A percentile compares a stretch with the other conserved stretches of the same genome.
Evolutionary conservation across 768 basidiomycete species (phyloP).

Genomic region (Xerocomellus chrysenteron): DNA sequence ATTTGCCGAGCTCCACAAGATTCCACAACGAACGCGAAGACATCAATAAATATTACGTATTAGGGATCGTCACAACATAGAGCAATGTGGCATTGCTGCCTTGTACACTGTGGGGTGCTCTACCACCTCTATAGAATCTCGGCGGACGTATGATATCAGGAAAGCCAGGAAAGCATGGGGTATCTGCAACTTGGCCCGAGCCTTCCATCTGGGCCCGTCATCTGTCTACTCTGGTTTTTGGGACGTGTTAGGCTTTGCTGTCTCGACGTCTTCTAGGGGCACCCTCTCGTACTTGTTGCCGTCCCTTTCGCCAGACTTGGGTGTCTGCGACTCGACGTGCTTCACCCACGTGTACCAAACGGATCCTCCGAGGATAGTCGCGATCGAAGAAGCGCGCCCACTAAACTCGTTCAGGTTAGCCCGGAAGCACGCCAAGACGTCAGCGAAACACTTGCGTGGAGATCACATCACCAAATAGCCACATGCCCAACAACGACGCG

Average conservation of each 20-base stretch:
- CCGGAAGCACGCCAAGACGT: not conserved
- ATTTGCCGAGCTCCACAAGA: conserved; percentile 5
- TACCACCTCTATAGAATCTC: conserved; percentile 14
- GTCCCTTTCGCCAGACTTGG: conserved; percentile 31
- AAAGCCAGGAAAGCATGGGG: conserved; percentile 8
- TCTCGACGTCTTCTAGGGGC: conserved; percentile 62
- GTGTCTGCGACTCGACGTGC: conserved; percentile 59
- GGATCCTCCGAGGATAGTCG: conserved; percentile 78
- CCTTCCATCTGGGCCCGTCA: not conserved
- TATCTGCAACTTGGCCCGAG: conserved; percentile 12
- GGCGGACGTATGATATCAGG: conserved; percentile 6
- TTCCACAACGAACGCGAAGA: not conserved
- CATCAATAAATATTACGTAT: no score
- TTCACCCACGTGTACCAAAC: conserved; percentile 89
- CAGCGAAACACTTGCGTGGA: conserved; percentile 54
- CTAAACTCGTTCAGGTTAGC: conserved; percentile 37
- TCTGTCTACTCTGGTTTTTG: conserved; percentile 31
- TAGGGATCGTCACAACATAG: not conserved
- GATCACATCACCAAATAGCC: conserved; percentile 79
- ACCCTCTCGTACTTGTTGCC: conserved; percentile 55
- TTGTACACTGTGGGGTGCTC: not conserved
- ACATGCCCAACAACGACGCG: conserved; percentile 80
- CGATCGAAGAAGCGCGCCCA: conserved; percentile 79
- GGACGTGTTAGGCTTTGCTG: conserved; percentile 34
- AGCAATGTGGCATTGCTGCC: conserved; percentile 1